Evolutionary conservation across 306 rosid genomes (phyloP), one percentile per base, ranked within the genome.

Genomic region (Dryas octopetala): DNA sequence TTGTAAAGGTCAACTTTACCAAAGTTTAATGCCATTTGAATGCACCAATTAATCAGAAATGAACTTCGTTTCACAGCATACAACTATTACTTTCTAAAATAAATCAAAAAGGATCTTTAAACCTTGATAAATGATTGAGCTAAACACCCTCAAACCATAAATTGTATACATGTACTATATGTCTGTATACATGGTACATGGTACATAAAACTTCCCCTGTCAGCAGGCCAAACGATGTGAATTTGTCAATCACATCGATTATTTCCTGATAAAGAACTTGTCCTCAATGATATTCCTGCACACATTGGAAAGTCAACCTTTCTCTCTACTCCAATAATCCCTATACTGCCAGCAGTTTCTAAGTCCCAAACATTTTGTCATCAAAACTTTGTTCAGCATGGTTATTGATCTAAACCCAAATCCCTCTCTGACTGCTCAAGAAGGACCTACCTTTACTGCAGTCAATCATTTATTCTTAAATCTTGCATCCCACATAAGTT

Each of bases 391-490:
- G 11, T 70, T 54, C 26, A 32, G 26, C 40, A 15, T 10, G 8
- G 48, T 32, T 38, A 51, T 49, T 49, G 61, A 51, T 53, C 74
- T 9, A 70, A 52, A n/a, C 62, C 50, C 62, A 70, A 15, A 54
- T 32, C 62, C 11, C 40, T 52, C 14, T n/a, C 19, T 41, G 68
- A 41, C 49, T 15, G 68, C 68, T 63, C 38, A 9, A 70, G 14
- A 70, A 38, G 74, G 62, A 16, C 76, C 44, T 13, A 57, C 9
- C 14, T 6, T 43, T 41, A 3, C 41, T 7, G 4, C 65, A 43
- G 8, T 57, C 55, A 23, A 15, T 19, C 66, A 8, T 48, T 44
- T 71, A 57, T 57, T 8, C 43, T 40, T n/a, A 0, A 52, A 38
- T 3, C 46, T 10, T 38, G 62, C 1, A 52, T 62, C 17, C 38